Base-by-base conservation (phyloP, 768 basidiomycete genomes). In the Termitomyces sp. region DNA sequence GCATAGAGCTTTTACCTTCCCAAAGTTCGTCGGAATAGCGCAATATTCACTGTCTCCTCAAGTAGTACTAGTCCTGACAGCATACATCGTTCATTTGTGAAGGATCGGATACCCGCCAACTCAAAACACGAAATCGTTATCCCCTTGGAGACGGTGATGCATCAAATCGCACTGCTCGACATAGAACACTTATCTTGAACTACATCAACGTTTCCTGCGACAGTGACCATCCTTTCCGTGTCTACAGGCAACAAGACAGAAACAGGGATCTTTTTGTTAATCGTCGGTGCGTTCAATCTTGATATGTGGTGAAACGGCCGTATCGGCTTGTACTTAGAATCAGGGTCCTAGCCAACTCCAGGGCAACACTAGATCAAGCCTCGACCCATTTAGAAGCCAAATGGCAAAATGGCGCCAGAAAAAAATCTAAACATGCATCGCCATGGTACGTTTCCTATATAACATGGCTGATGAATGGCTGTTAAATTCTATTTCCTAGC, bases 351-450 rank as follows among this genome's bases (percentile, higher is more conserved):
- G n/a, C n/a, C n/a, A n/a, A n/a, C n/a, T n/a, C n/a, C n/a, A n/a
- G n/a, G 13, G 24, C 18, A 33, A 12, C 11, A 12, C n/a, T 36
- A 51, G 40, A 55, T 38, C 55, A 52, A 35, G 44, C 57, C 59
- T 28, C 53, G 57, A 60, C 39, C 55, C 54, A 12, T 22, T 38
- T 35, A 50, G 54, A 32, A 58, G 40, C 64, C n/a, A n/a, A n/a
- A n/a, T n/a, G n/a, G n/a, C 57, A 57, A 58, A 22, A 44, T 38
- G 36, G 50, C 52, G 24, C 59, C 59, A 50, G n/a, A 45, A 50
- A 55, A 56, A 39, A 58, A 58, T 28, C 42, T 35, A 60, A 63
- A 53, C 59, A 65, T 61, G 57, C 51, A 61, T 55, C 64, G 48
- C 61, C 36, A 60, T 62, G 59, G 58, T 55, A 32, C 33, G 57